Percentiles rank a stretch among this genome's conserved stretches.
These are phyloP conservation scores for Hypericum perforatum DNA, from an alignment of 345 rosid genomes.

Conservation along the genomic window DNA sequence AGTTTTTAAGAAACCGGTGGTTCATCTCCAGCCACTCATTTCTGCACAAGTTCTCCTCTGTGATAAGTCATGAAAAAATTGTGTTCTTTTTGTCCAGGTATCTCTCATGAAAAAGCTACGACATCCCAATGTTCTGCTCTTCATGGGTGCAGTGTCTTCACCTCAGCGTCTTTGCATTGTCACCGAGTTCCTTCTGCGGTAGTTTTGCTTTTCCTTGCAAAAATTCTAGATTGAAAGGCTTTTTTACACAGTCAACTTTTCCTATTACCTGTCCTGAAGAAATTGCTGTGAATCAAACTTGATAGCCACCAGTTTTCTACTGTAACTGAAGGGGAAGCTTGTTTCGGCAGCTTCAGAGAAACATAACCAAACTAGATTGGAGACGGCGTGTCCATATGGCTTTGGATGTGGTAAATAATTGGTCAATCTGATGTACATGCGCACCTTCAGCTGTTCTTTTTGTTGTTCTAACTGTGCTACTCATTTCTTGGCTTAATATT, in stretches of 20 bases:
- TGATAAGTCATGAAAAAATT: slow-evolving; percentile 4
- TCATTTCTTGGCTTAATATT: no score
- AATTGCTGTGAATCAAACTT: background rate
- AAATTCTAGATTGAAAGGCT: background rate
- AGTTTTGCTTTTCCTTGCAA: slow-evolving; percentile 13
- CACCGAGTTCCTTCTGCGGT: slow-evolving; percentile 99
- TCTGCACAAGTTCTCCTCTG: background rate
- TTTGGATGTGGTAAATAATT: slow-evolving; percentile 66
- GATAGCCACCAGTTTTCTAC: slow-evolving; percentile 9
- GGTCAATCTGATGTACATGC: background rate
- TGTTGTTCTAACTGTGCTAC: slow-evolving; percentile 7
- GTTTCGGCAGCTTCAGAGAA: slow-evolving; percentile 74
- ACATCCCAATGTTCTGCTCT: slow-evolving; percentile 87
- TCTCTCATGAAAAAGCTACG: slow-evolving; percentile 89
- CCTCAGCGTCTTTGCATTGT: slow-evolving; percentile 90
- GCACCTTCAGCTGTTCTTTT: slow-evolving; percentile 2
- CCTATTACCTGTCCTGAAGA: no score
- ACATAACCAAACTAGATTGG: slow-evolving; percentile 73
- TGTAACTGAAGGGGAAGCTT: slow-evolving; percentile 76
- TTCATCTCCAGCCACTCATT: no score
- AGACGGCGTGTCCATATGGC: slow-evolving; percentile 85
- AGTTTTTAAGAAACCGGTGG: no score
- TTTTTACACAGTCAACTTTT: no score
- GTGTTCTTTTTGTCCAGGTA: slow-evolving; percentile 40
- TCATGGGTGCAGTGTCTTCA: slow-evolving; percentile 96